These are phyloP conservation scores for Cichorium intybus DNA, from an alignment of 140 eudicot species.

Conservation along the genomic window DNA sequence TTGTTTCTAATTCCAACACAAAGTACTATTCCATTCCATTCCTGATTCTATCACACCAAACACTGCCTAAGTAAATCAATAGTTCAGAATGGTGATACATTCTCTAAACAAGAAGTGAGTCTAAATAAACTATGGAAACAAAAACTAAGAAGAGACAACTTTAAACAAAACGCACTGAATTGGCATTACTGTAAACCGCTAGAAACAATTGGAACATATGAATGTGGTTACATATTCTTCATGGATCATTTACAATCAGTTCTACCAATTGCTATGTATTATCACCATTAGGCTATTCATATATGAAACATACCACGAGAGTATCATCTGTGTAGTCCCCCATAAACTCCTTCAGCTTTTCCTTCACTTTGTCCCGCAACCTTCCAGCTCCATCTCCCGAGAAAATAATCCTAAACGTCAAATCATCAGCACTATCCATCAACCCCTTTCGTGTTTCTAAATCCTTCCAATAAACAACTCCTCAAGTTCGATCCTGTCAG, in stretches of 20 bases:
- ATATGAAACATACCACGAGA: slow-evolving; percentile 68
- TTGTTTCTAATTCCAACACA: no score
- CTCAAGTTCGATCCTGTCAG: slow-evolving; percentile 7
- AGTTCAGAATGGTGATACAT: not conserved
- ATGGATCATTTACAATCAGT: slow-evolving; percentile 10
- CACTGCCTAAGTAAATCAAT: slow-evolving; percentile 3
- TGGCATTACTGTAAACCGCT: not conserved
- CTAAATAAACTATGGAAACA: not conserved
- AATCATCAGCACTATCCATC: slow-evolving; percentile 48
- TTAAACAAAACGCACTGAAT: not conserved
- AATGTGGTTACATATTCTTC: not conserved
- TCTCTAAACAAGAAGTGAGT: not conserved
- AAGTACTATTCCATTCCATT: no score
- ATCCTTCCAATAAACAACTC: slow-evolving; percentile 1
- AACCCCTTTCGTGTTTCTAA: slow-evolving; percentile 18
- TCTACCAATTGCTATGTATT: not conserved
- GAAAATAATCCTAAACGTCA: slow-evolving; percentile 58
- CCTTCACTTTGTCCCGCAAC: slow-evolving; percentile 62
- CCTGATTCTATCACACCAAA: no score
- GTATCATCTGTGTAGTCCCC: slow-evolving; percentile 97
- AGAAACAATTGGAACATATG: not conserved
- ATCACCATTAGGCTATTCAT: slow-evolving; percentile 1
- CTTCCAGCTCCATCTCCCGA: slow-evolving; percentile 61
- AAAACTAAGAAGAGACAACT: not conserved
- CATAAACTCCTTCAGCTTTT: slow-evolving; percentile 82